A percentile compares a stretch with the other conserved stretches of the same genome.
Evolutionary conservation across 2,329 filamentous ascomycete genomes (phyloP).

Genomic region (Ceratocystis papillata): DNA sequence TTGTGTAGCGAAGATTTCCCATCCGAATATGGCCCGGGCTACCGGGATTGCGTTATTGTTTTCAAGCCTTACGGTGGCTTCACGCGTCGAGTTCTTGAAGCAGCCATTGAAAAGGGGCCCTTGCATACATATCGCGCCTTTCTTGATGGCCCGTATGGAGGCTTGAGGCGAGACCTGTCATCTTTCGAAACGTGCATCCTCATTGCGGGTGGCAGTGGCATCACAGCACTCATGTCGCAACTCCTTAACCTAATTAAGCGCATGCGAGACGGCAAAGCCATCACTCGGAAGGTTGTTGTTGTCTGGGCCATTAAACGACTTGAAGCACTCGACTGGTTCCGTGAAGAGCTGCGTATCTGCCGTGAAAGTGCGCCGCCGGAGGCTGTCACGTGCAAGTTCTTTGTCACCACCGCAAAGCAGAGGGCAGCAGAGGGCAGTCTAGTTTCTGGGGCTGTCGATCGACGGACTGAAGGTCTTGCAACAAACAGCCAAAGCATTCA

Average conservation of each 20-base stretch:
- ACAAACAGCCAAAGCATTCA: slow-evolving; percentile 62
- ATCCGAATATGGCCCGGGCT: slow-evolving; percentile 78
- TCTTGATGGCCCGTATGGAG: slow-evolving; percentile 87
- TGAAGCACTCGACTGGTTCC: slow-evolving; percentile 96
- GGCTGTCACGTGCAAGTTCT: slow-evolving; percentile 87
- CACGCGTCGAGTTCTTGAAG: slow-evolving; percentile 72
- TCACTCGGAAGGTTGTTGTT: slow-evolving; percentile 80
- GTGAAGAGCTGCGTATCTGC: slow-evolving; percentile 85
- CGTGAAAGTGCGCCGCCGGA: slow-evolving; percentile 79
- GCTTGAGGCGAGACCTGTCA: slow-evolving; percentile 79
- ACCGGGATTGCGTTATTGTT: slow-evolving; percentile 78
- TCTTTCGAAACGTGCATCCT: slow-evolving; percentile 90
- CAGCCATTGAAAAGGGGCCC: slow-evolving; percentile 71
- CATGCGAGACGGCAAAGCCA: slow-evolving; percentile 88
- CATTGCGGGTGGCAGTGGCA: slow-evolving; percentile 86
- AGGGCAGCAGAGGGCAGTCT: slow-evolving; percentile 4
- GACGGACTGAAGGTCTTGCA: slow-evolving; percentile 37
- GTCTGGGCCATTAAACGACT: slow-evolving; percentile 89
- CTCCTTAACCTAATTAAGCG: slow-evolving; percentile 89
- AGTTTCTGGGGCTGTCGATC: slow-evolving; percentile 31
- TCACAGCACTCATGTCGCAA: slow-evolving; percentile 87
- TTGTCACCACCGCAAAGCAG: slow-evolving; percentile 65
- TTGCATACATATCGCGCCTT: slow-evolving; percentile 89
- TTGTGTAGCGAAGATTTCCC: slow-evolving; percentile 88
- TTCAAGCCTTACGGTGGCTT: slow-evolving; percentile 90